Evolutionary conservation across 2,329 filamentous ascomycete genomes (phyloP).

Genomic region (Onygenales sp.): DNA sequence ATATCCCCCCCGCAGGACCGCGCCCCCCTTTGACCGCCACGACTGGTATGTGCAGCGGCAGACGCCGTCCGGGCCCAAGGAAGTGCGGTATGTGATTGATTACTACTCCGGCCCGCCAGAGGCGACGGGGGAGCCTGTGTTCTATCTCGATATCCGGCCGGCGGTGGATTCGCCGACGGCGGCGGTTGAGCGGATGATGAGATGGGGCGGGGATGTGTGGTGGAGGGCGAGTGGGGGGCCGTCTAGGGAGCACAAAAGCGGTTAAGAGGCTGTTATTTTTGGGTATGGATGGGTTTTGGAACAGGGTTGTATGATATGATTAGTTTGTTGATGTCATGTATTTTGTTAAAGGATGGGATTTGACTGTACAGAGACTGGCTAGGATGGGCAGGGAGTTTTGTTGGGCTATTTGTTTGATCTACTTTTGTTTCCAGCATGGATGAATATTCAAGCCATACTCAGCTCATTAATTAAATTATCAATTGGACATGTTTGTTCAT

Average conservation of each 20-base stretch:
- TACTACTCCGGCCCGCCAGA: slow-evolving; percentile 83
- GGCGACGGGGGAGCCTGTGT: slow-evolving; percentile 80
- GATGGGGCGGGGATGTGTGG: slow-evolving; percentile 93
- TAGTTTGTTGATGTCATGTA: no score
- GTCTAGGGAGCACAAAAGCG: slow-evolving; percentile 34
- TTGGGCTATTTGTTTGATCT: background rate
- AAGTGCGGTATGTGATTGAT: slow-evolving; percentile 92
- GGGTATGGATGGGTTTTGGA: background rate
- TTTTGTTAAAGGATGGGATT: no score
- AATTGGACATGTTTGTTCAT: background rate
- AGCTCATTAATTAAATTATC: background rate
- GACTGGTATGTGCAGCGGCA: slow-evolving; percentile 88
- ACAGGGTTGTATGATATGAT: no score
- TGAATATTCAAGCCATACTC: background rate
- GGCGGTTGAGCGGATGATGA: slow-evolving; percentile 69
- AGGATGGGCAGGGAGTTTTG: no score
- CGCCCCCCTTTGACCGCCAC: slow-evolving; percentile 89
- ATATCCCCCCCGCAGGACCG: slow-evolving; percentile 43
- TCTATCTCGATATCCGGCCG: slow-evolving; percentile 88
- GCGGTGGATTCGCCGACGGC: slow-evolving; percentile 72
- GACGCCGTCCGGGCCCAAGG: slow-evolving; percentile 55
- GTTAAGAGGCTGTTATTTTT: background rate
- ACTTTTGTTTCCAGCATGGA: background rate
- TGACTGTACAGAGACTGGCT: no score
- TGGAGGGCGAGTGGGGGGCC: slow-evolving; percentile 73